A percentile compares a stretch with the other conserved stretches of the same genome.
These are phyloP conservation scores for Apophysomyces ossiformis DNA, from an alignment of 371 early-diverging fungal genomes.

Conservation along the genomic window DNA sequence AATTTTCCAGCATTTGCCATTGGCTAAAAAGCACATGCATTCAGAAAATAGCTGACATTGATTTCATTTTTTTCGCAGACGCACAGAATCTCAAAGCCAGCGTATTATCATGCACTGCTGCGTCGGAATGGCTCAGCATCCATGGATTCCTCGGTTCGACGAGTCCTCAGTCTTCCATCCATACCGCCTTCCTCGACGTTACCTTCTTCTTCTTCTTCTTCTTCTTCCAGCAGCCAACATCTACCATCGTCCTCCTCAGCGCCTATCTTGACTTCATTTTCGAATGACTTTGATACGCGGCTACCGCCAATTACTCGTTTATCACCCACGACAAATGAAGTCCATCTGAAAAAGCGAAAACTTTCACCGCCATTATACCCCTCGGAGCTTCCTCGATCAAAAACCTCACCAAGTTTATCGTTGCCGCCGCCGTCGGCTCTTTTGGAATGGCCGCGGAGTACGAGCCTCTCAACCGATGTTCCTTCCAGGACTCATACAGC, in stretches of 20 bases:
- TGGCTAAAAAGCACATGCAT: slow-evolving; percentile 10
- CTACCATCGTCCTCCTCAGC: background rate
- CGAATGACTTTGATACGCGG: background rate
- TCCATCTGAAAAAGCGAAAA: background rate
- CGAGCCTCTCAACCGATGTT: slow-evolving; percentile 32
- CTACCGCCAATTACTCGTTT: background rate
- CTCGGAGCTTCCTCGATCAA: slow-evolving; percentile 10
- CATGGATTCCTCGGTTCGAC: slow-evolving; percentile 16
- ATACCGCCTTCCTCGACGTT: slow-evolving; percentile 9
- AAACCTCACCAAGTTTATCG: slow-evolving; percentile 21
- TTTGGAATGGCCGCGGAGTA: slow-evolving; percentile 16
- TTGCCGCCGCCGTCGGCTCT: slow-evolving; percentile 27
- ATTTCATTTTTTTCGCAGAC: slow-evolving; percentile 5
- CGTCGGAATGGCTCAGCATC: slow-evolving; percentile 5
- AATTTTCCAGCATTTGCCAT: background rate
- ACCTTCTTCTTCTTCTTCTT: background rate
- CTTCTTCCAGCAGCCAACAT: background rate
- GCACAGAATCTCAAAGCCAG: slow-evolving; percentile 12
- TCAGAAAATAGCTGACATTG: slow-evolving; percentile 10
- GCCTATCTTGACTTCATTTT: background rate
- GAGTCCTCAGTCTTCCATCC: slow-evolving; percentile 25
- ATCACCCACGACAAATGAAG: slow-evolving; percentile 2
- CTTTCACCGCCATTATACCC: slow-evolving; percentile 1
- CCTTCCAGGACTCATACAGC: slow-evolving; percentile 32
- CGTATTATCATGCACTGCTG: slow-evolving; percentile 10